Evolutionary conservation across 192 early-diverging fungal species (phyloP).

Genomic region (Helicostylum pulchrum): DNA sequence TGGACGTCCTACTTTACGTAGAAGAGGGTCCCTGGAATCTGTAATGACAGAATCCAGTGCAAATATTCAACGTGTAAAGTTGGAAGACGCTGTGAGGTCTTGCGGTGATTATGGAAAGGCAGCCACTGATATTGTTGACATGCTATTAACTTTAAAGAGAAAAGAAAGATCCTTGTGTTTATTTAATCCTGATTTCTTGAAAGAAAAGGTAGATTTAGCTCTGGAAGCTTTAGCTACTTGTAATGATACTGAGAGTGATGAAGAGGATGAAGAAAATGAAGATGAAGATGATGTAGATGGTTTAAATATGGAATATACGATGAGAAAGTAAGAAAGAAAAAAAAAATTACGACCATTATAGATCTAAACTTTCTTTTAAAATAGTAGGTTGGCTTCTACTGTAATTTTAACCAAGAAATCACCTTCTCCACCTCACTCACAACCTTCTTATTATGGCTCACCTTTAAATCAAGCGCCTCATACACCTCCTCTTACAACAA

Average conservation of each 20-base stretch:
- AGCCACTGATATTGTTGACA: constrained; percentile 39
- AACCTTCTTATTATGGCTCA: too few relatives aligned
- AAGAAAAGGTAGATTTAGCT: constrained; percentile 35
- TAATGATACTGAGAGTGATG: constrained; percentile 7
- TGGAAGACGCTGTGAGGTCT: constrained; percentile 33
- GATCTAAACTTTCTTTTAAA: not conserved
- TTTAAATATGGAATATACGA: not conserved
- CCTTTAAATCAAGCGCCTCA: too few relatives aligned
- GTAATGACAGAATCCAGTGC: constrained; percentile 32
- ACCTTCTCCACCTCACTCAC: too few relatives aligned
- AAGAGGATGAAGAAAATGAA: constrained; percentile 10
- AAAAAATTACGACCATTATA: too few relatives aligned
- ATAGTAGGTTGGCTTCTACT: not conserved
- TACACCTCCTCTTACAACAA: too few relatives aligned
- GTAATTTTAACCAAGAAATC: not conserved
- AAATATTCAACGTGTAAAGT: constrained; percentile 31
- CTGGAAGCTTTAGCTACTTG: constrained; percentile 34
- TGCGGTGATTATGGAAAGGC: constrained; percentile 19
- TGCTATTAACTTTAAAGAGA: constrained; percentile 39
- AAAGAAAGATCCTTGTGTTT: constrained; percentile 46
- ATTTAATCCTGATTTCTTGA: constrained; percentile 43
- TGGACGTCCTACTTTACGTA: constrained; percentile 21
- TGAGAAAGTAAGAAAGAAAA: constrained; percentile 12
- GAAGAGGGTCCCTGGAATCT: constrained; percentile 34
- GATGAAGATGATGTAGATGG: constrained; percentile 16